Conservation (phyloP, 805 yeast genomes). For the Monosporozyma unispora region DNA sequence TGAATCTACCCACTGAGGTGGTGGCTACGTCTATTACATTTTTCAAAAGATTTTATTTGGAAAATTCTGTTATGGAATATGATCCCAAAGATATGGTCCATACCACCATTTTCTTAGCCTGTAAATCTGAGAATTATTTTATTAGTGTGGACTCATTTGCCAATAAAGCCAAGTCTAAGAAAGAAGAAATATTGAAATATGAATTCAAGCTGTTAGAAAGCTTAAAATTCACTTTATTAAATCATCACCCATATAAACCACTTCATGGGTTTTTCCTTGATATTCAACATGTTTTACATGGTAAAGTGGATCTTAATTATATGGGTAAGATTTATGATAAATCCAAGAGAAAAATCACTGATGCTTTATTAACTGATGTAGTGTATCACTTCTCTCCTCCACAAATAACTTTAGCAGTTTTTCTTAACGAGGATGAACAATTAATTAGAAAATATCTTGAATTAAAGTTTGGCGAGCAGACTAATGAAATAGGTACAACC, state of each 20-base stretch:
- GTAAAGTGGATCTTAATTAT: constrained; percentile 41
- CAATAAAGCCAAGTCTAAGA: constrained; percentile 56
- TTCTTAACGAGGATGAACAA: constrained; percentile 56
- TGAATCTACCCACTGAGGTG: constrained; percentile 82
- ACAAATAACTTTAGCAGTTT: constrained; percentile 85
- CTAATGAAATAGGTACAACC: constrained; percentile 11
- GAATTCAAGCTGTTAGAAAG: constrained; percentile 73
- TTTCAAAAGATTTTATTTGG: constrained; percentile 70
- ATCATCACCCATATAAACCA: constrained; percentile 84
- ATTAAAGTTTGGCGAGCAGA: constrained; percentile 41
- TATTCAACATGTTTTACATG: constrained; percentile 52
- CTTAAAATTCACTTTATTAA: constrained; percentile 67
- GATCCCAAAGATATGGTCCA: constrained; percentile 79
- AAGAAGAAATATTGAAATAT: constrained; percentile 59
- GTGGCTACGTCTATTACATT: constrained; percentile 79
- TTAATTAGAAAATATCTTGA: constrained; percentile 59
- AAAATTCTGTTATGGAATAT: constrained; percentile 74
- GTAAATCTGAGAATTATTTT: constrained; percentile 87
- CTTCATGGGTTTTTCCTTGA: constrained; percentile 93
- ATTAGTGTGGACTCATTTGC: constrained; percentile 77
- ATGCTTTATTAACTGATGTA: constrained; percentile 68
- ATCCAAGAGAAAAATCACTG: constrained; percentile 57
- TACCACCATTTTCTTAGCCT: constrained; percentile 81
- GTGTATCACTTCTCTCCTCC: constrained; percentile 82
- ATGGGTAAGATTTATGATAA: constrained; percentile 63